Evolutionary conservation across 2,329 filamentous ascomycete genomes (phyloP).

Genomic region (Botrytis fragariae): DNA sequence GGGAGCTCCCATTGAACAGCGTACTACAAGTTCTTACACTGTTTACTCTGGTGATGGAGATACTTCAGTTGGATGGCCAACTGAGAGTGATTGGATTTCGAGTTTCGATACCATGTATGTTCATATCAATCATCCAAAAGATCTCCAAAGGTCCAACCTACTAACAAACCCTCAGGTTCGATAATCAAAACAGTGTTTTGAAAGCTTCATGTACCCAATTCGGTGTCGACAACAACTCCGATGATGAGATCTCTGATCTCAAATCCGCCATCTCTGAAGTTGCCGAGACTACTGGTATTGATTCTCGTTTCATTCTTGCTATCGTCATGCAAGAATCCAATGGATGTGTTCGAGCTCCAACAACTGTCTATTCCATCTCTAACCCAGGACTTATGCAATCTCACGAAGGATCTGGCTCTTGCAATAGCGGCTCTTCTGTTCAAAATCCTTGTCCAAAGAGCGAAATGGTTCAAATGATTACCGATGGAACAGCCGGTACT

Average conservation of each 20-base stretch:
- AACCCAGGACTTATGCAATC: conserved; percentile 36
- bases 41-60: conserved; percentile 21
- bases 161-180: conserved; percentile 17
- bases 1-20: conserved; percentile 21
- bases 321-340: conserved; percentile 40
- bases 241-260: conserved; percentile 23
- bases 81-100: conserved; percentile 21
- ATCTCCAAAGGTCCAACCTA: too few species aligned
- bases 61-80: conserved; percentile 23
- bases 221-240: conserved; percentile 14
- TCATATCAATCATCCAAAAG: neutral
- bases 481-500: conserved; percentile 36
- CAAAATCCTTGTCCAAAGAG: conserved; percentile 23
- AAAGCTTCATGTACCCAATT: conserved; percentile 18
- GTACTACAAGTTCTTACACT: conserved; percentile 16
- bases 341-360: conserved; percentile 30
- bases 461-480: conserved; percentile 36
- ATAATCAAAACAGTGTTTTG: conserved; percentile 3
- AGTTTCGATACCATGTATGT: conserved; percentile 25
- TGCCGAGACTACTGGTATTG: conserved; percentile 16
- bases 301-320: conserved; percentile 37
- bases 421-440: conserved; percentile 26
- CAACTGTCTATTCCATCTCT: conserved; percentile 19
- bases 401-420: conserved; percentile 24
- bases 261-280: conserved; percentile 22